phyloP scores from a whole-genome alignment of 2,329 filamentous ascomycete species.

The Fonsecaea multimorphosa region DNA sequence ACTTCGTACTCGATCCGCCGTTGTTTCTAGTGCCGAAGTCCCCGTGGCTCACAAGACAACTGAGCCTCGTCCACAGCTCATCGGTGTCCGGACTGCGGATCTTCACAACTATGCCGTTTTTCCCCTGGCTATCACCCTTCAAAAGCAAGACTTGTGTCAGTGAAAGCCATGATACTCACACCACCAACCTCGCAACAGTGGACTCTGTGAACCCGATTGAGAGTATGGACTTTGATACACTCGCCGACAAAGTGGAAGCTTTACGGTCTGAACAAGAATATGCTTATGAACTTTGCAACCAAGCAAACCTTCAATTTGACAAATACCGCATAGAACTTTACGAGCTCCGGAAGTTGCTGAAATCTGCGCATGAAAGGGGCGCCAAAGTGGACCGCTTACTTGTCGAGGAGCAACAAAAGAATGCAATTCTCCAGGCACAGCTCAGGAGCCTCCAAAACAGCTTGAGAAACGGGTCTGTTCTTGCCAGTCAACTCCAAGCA shows the following conservation, averaged over 20 bases:
- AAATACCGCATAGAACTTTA: slow-evolving; percentile 25
- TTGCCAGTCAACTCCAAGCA: slow-evolving; percentile 20
- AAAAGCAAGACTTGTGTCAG: neutral
- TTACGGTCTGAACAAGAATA: slow-evolving; percentile 23
- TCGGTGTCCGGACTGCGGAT: neutral
- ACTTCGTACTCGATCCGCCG: neutral
- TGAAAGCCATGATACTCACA: neutral
- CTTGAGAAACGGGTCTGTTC: slow-evolving; percentile 16
- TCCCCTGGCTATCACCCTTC: slow-evolving; percentile 17
- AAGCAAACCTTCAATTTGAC: slow-evolving; percentile 32
- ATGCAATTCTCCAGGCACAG: neutral
- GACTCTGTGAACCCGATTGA: neutral
- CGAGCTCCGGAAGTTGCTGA: slow-evolving; percentile 21
- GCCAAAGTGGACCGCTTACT: slow-evolving; percentile 12
- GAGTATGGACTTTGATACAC: slow-evolving; percentile 24
- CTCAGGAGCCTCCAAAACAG: slow-evolving; percentile 11
- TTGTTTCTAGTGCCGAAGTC: neutral
- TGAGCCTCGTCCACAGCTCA: neutral
- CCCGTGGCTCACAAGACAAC: neutral
- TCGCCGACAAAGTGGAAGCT: slow-evolving; percentile 30
- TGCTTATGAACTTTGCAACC: slow-evolving; percentile 28
- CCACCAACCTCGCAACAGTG: neutral
- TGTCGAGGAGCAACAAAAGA: slow-evolving; percentile 5
- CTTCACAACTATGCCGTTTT: slow-evolving; percentile 16
- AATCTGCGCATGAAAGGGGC: slow-evolving; percentile 1